phyloP scores from a whole-genome alignment of 2,329 filamentous ascomycete genomes.

The Pseudogymnoascus sp. region DNA sequence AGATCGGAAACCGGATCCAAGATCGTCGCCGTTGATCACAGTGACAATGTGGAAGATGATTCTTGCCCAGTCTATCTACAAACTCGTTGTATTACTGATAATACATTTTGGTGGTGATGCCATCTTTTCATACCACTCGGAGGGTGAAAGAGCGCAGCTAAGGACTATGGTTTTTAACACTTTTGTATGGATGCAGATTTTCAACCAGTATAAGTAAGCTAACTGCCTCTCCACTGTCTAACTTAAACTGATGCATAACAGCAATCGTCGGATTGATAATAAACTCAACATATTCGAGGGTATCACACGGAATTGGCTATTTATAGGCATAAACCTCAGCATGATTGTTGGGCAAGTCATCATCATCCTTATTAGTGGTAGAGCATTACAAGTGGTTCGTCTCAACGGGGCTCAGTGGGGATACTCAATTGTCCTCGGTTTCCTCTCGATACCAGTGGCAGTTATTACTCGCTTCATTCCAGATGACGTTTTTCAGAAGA shows the following conservation, averaged over 20 bases:
- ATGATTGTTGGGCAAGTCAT: too few species aligned
- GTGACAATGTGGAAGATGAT: constrained; percentile 61
- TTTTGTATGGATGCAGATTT: constrained; percentile 66
- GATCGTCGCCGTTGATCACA: constrained; percentile 38
- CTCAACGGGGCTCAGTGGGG: constrained; percentile 77
- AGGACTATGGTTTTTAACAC: constrained; percentile 62
- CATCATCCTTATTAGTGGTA: constrained; percentile 35
- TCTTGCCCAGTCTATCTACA: constrained; percentile 52
- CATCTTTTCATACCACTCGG: constrained; percentile 49
- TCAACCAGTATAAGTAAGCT: constrained; percentile 82
- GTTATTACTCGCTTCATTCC: constrained; percentile 76
- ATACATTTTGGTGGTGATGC: constrained; percentile 67
- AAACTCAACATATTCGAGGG: constrained; percentile 93
- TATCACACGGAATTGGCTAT: constrained; percentile 78
- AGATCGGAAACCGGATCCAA: constrained; percentile 44
- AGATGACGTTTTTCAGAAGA: constrained; percentile 42
- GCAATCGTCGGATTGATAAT: constrained; percentile 89
- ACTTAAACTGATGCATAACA: constrained; percentile 30
- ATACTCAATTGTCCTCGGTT: constrained; percentile 75
- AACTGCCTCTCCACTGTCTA: too few species aligned
- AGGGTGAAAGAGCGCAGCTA: constrained; percentile 38
- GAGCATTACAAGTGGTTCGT: constrained; percentile 59
- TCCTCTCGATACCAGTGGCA: constrained; percentile 79
- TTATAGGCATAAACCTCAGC: constrained; percentile 67
- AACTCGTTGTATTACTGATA: constrained; percentile 63